Conservation (phyloP, 2,329 filamentous ascomycete species). For the Colletotrichum cereale region DNA sequence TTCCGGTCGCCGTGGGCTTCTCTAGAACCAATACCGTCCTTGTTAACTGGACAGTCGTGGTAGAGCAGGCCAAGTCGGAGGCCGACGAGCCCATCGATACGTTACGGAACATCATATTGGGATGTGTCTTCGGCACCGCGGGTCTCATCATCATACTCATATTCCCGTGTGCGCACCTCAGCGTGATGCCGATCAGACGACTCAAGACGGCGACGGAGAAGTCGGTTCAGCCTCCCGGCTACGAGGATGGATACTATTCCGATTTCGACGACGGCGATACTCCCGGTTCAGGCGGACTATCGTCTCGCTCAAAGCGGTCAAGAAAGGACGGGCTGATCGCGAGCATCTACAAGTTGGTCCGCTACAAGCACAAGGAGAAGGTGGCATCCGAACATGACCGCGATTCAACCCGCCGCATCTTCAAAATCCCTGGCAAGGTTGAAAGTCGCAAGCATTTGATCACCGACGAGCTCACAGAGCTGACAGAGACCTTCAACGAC, state of each 20-base stretch:
- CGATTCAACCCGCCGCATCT: constrained; percentile 65
- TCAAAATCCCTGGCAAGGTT: constrained; percentile 89
- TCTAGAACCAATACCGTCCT: constrained; percentile 76
- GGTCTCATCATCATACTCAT: constrained; percentile 79
- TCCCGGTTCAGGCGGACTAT: constrained; percentile 55
- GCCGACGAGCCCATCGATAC: constrained; percentile 81
- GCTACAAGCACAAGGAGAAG: constrained; percentile 43
- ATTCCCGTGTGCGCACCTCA: constrained; percentile 84
- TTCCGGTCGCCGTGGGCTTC: constrained; percentile 82
- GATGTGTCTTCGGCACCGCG: constrained; percentile 86
- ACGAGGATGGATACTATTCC: constrained; percentile 58
- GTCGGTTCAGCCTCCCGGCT: constrained; percentile 76
- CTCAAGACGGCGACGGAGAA: constrained; percentile 81
- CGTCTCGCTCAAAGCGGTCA: constrained; percentile 55
- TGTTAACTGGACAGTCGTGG: constrained; percentile 85
- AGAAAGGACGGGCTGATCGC: constrained; percentile 51
- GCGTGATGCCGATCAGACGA: constrained; percentile 82
- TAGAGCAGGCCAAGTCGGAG: constrained; percentile 81
- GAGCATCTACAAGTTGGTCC: constrained; percentile 38
- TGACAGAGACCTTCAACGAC: constrained; percentile 88
- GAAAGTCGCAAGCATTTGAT: constrained; percentile 80
- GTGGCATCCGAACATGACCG: constrained; percentile 49
- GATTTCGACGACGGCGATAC: constrained; percentile 61
- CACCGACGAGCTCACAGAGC: constrained; percentile 86
- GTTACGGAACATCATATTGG: constrained; percentile 83